Evolutionary conservation across 2,329 filamentous ascomycete species (phyloP), one percentile per base, ranked within the genome.

Genomic region (Tolypocladium guangdongense): DNA sequence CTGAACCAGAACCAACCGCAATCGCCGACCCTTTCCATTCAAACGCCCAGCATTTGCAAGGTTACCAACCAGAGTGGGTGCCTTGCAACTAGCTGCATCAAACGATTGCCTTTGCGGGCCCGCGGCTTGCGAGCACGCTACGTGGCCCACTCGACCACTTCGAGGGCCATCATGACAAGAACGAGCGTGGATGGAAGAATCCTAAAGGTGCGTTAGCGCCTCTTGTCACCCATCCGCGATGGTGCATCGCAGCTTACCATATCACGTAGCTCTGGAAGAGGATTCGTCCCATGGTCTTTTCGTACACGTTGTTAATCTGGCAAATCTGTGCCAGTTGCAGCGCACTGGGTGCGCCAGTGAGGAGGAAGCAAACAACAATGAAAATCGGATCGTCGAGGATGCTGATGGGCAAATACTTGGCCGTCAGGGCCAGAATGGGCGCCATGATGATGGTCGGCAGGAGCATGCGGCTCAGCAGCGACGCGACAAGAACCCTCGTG

Each of bases 381-480:
- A 99, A 99, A 63, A 99, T 99, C 11, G 93, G 93, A 66, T 99
- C 93, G 66, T 95, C 93, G 36, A 99, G 76, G 62, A 99, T 97
- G 74, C 88, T 95, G 64, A 99, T 80, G 3, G 90, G 90, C 30
- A 96, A 81, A 64, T 86, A 96, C 67, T 96, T 97, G 55, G 93
- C 93, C 47, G 87, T 80, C 18, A 97, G 58, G 0, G 92, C 92
- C 37, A 99, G 74, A 47, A 97, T 74, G 2, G 93, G 93, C 0
- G 90, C 88, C 89, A 97, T 97, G 68, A 96, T 81, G 41, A 95
- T 64, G 0, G 89, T 96, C 1, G 93, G 93, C 5, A 99, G 77
- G 7, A 97, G 68, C 93, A 99, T 99, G 50, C 93, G 87, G 63
- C 88, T 87, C 56, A 97, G 68, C 6, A 99, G 76, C 1, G 89